Base-by-base conservation (phyloP, 768 basidiomycete genomes). In the Kwoniella botswanensis region DNA sequence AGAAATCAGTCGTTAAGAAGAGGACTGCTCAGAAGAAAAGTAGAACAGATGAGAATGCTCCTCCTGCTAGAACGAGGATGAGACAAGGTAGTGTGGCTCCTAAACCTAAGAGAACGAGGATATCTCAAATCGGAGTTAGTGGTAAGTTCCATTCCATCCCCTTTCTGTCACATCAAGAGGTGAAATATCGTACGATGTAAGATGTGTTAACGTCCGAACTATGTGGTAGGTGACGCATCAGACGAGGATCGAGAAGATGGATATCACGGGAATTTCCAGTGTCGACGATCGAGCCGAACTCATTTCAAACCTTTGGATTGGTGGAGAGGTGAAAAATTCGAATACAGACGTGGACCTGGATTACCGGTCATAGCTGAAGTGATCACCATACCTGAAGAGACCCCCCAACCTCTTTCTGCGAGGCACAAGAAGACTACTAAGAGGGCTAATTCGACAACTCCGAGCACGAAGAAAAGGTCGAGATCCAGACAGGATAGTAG, bases 311-410 rank as follows among this genome's bases (percentile, higher is more conserved):
- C 95, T 4, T 86, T 98, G 44, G 92, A 93, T 52, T 96, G 88
- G 86, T 98, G 96, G 96, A 88, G 94, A n/a, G 89, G 89, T 74
- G 96, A 98, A 84, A 90, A 89, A 72, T 88, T 93, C 24, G 90
- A 94, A 2, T 98, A 93, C 76, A 91, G 90, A 6, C 87, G 89
- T 22, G 86, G 87, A 13, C 63, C 70, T 84, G 86, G 79, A 18
- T 78, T 82, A 12, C 86, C 91, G 0, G 87, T 86, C 77, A 91
- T 93, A 78, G 86, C 89, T 80, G 87, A 89, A 82, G 86, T 94
- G 65, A 79, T 89, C 67, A 85, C 88, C 61, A 78, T 89, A 15
- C 88, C 87, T 1, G 86, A 89, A 53, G 87, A 88, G 17, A 83
- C 86, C 2, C 80, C 86, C 3, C 81, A 76, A 60, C 87, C 90